phyloP scores from a whole-genome alignment of 192 early-diverging fungal species.

The Linderina pennispora region DNA sequence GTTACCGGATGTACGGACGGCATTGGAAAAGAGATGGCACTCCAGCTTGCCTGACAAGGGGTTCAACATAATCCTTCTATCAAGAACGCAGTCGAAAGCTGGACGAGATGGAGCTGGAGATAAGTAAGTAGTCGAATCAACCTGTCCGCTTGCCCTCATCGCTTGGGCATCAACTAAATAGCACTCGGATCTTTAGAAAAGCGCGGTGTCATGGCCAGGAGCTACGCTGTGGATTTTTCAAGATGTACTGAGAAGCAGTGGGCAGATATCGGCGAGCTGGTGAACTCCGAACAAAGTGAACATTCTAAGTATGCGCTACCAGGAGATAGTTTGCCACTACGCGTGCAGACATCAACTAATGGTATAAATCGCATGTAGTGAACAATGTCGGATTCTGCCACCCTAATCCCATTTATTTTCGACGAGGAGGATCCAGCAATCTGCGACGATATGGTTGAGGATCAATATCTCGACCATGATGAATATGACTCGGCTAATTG shows the following conservation, averaged over 20 bases:
- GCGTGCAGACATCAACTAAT: too few species aligned
- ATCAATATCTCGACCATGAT: constrained; percentile 79
- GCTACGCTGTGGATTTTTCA: constrained; percentile 72
- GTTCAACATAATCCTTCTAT: constrained; percentile 76
- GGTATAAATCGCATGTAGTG: constrained; percentile 47
- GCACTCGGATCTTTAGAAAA: constrained; percentile 29
- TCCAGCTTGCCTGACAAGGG: constrained; percentile 74
- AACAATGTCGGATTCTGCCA: constrained; percentile 92
- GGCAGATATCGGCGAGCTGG: constrained; percentile 59
- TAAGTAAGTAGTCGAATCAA: too few species aligned
- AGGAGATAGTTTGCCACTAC: too few species aligned
- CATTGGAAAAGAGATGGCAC: constrained; percentile 90
- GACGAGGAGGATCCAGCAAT: constrained; percentile 59
- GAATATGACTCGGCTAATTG: constrained; percentile 67
- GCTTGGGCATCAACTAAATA: too few species aligned
- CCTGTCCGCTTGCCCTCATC: too few species aligned
- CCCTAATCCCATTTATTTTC: constrained; percentile 80
- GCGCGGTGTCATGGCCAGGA: constrained; percentile 49
- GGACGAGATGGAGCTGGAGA: constrained; percentile 53
- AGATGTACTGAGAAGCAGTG: constrained; percentile 38
- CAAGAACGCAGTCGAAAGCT: constrained; percentile 72
- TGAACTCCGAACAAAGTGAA: constrained; percentile 37
- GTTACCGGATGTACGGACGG: constrained; percentile 93
- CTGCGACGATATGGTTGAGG: constrained; percentile 70
- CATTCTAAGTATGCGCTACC: constrained; percentile 18